A percentile compares a stretch with the other conserved stretches of the same genome.
Evolutionary conservation across 306 rosid genomes (phyloP).

Genomic region (Fragaria vesca): DNA sequence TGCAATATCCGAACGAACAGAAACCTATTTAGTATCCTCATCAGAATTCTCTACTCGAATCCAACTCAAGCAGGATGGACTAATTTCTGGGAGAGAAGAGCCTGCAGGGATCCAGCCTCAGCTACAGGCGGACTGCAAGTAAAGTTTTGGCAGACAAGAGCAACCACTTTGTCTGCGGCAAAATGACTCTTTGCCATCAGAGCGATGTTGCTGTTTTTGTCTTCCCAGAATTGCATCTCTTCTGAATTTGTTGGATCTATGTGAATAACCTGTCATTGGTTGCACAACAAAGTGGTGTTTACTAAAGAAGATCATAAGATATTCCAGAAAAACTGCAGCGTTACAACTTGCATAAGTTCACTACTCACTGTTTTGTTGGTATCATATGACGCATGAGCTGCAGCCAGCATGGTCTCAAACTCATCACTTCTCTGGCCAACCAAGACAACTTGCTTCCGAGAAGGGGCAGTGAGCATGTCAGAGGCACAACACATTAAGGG

Average conservation of each 20-base stretch:
- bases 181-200: slow-evolving; percentile 65
- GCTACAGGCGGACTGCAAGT: slow-evolving; percentile 67
- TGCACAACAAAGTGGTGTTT: not conserved
- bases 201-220: slow-evolving; percentile 56
- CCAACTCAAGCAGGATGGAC: slow-evolving; percentile 26
- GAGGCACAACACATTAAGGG: slow-evolving; percentile 98
- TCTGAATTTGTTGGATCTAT: slow-evolving; percentile 56
- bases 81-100: slow-evolving; percentile 46
- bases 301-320: not conserved
- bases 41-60: not conserved
- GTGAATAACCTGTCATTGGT: slow-evolving; percentile 65
- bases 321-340: not conserved
- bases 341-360: not conserved
- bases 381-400: slow-evolving; percentile 68
- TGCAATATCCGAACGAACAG: not conserved
- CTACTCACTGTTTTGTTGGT: slow-evolving; percentile 73
- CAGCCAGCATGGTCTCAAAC: slow-evolving; percentile 65
- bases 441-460: slow-evolving; percentile 70
- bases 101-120: slow-evolving; percentile 48
- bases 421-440: slow-evolving; percentile 60
- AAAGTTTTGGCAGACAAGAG: slow-evolving; percentile 84
- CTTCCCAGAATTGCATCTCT: slow-evolving; percentile 90
- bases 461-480: slow-evolving; percentile 62
- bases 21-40: not conserved
- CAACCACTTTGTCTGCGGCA: slow-evolving; percentile 50